A percentile compares a stretch with the other conserved stretches of the same genome.
These are phyloP conservation scores for Taphrina populina DNA, from an alignment of 1,139 yeast species.

Conservation along the genomic window DNA sequence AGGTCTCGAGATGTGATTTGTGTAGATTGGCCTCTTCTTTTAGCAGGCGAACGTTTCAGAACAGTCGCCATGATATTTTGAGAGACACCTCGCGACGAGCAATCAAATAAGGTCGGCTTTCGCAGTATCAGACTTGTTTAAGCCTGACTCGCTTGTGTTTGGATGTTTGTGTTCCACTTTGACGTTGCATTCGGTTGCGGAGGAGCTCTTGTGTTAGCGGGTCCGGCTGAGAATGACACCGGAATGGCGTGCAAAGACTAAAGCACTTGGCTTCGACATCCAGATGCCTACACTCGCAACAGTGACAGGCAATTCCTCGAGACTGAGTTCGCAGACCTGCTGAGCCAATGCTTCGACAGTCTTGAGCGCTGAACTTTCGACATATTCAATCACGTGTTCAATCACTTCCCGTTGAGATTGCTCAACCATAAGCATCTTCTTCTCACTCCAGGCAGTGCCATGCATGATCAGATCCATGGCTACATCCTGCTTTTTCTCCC, in stretches of 20 bases:
- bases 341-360: slow-evolving; percentile 30
- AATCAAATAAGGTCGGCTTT: too few species aligned
- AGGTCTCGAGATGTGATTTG: slow-evolving; percentile 11
- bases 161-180: too few species aligned
- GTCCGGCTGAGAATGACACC: too few species aligned
- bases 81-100: too few species aligned
- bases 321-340: slow-evolving; percentile 7
- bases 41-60: slow-evolving; percentile 17
- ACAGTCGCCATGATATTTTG: slow-evolving; percentile 3
- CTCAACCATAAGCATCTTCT: not conserved
- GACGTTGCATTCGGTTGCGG: too few species aligned
- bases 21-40: slow-evolving; percentile 17
- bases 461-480: not conserved
- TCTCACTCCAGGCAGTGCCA: not conserved
- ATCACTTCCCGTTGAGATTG: not conserved
- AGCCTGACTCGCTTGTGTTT: too few species aligned
- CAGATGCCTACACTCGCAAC: slow-evolving; percentile 1
- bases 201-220: too few species aligned
- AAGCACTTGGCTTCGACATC: slow-evolving; percentile 17
- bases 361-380: slow-evolving; percentile 7
- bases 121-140: too few species aligned
- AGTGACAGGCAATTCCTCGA: not conserved
- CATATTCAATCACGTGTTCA: slow-evolving; percentile 1
- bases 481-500: slow-evolving; percentile 19
- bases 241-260: slow-evolving; percentile 5